Conservation (phyloP, 2,329 filamentous ascomycete species). For the Aspergillus pseudoterreus region DNA sequence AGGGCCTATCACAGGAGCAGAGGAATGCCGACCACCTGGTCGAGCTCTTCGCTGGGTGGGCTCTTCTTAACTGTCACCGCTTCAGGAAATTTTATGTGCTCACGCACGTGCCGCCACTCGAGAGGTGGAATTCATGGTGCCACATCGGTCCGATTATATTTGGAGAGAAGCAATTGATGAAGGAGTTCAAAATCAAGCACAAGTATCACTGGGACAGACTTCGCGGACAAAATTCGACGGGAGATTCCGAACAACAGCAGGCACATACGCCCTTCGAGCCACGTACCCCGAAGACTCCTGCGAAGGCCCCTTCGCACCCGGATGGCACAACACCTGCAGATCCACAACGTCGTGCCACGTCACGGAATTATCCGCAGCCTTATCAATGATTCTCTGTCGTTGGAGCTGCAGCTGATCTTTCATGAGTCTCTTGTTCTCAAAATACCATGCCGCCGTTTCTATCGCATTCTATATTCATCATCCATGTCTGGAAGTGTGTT, state of each 20-base stretch:
- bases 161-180: conserved; percentile 1
- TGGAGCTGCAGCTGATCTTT: background rate
- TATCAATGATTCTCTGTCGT: conserved; percentile 10
- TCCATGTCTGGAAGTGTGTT: too few relatives aligned
- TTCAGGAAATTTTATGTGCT: conserved; percentile 33
- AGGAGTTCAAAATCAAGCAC: conserved; percentile 15
- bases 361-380: conserved; percentile 11
- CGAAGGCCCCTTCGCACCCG: background rate
- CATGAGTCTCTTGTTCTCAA: background rate
- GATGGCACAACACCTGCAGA: background rate
- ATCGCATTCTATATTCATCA: too few relatives aligned
- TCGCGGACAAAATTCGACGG: background rate
- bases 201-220: conserved; percentile 12
- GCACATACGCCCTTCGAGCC: conserved; percentile 10
- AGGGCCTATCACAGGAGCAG: conserved; percentile 22
- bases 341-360: background rate
- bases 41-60: conserved; percentile 39
- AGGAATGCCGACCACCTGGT: conserved; percentile 34
- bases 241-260: background rate
- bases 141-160: conserved; percentile 19
- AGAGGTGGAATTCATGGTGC: conserved; percentile 28
- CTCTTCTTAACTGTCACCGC: conserved; percentile 26
- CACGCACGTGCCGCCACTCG: conserved; percentile 18
- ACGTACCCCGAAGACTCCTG: conserved; percentile 7
- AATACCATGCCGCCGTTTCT: too few relatives aligned